Evolutionary conservation across 805 yeast genomes (phyloP), one percentile per base, ranked within the genome.

Genomic region (Suhomyces sp.): DNA sequence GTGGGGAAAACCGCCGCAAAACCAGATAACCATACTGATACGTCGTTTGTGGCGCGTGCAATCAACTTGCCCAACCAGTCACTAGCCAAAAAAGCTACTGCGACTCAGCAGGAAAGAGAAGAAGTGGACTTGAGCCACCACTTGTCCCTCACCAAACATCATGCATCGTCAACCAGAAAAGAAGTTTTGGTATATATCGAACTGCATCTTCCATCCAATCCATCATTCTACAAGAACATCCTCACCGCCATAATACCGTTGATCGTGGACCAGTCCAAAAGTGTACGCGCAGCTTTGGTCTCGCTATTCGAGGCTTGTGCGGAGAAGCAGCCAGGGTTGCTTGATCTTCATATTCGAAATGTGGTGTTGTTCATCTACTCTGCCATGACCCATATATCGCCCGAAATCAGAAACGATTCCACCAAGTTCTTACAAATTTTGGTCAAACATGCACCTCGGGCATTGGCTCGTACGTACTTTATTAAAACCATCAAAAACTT

Each of bases 331-430:
- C 77, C 81, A 0, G 81, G 82, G 4, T 72, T 87, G 26, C 69
- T 87, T 54, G 82, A 80, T 52, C 67, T 87, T 24, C 90, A 87
- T 72, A 73, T 84, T 62, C 71, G 83, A 55, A 70, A 75, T 19
- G 64, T 87, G 51, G 78, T 88, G n/a, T 76, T 93, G 29, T 92
- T 87, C 66, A 77, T 93, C 15, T 88, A 87, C 60, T 86, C 93
- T 49, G 96, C 97, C 3, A 93, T 94, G 97, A 88, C 97, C 15
- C 97, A 94, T 66, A 87, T 94, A 41, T 80, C 80, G 29, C 85
- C 90, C 1, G 84, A 83, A 4, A 84, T 94, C 26, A 80, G 97
- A 51, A 81, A 82, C 45, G 91, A 88, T 54, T 83, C 96, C 1
- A 82, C 93, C 0, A 81, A 79, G 53, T 88, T 87, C 60, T 70